Percentiles rank a stretch among this genome's conserved stretches.
Evolutionary conservation across 129 eudicot species (phyloP).

Genomic region (Deinandra increscens): DNA sequence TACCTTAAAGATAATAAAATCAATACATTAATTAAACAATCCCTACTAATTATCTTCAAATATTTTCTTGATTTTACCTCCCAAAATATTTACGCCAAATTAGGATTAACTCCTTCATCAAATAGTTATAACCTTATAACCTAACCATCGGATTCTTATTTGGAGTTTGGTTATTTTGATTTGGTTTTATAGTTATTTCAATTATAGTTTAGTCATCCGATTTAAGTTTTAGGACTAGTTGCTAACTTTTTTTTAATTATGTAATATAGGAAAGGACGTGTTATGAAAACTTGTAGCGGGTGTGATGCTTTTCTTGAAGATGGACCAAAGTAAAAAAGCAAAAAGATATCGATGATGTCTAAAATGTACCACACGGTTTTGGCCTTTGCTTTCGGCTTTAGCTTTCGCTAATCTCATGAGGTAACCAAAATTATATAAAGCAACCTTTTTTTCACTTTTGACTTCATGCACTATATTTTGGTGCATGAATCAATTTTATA

Average conservation of each 20-base stretch:
- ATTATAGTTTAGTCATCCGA: no score
- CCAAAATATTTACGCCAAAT: no score
- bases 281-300: conserved; percentile 19
- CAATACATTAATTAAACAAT: no score
- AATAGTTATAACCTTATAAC: no score
- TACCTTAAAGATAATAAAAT: no score
- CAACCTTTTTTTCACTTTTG: conserved; percentile 24
- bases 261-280: not conserved
- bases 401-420: conserved; percentile 19
- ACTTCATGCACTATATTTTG: conserved; percentile 32
- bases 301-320: conserved; percentile 36
- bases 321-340: conserved; percentile 30
- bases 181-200: no score
- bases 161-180: no score
- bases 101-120: no score
- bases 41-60: no score
- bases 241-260: no score
- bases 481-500: not conserved
- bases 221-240: not conserved
- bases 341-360: conserved; percentile 13
- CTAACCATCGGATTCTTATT: no score
- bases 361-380: conserved; percentile 36
- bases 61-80: no score
- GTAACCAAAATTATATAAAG: conserved; percentile 1
- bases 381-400: conserved; percentile 31